Percentiles rank a stretch among this genome's conserved stretches.
These are phyloP conservation scores for Suillus decipiens DNA, from an alignment of 768 basidiomycete genomes.

Conservation along the genomic window DNA sequence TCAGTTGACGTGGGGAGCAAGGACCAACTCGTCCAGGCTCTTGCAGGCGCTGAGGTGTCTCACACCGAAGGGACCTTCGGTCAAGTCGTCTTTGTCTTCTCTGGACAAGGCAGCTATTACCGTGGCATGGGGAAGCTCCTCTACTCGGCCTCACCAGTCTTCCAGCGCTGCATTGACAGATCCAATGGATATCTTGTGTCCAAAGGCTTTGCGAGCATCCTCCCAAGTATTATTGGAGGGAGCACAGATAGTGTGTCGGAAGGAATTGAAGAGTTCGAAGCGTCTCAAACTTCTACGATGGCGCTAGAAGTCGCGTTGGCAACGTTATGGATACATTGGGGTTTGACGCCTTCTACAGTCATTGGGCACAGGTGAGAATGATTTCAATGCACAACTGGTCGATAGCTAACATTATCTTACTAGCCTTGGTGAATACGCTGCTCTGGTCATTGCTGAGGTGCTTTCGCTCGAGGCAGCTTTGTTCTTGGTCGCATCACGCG, in stretches of 20 bases:
- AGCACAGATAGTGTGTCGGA: slow-evolving; percentile 23
- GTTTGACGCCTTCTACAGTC: slow-evolving; percentile 58
- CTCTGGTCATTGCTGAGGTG: slow-evolving; percentile 63
- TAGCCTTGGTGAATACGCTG: slow-evolving; percentile 78
- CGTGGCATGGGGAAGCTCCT: slow-evolving; percentile 60
- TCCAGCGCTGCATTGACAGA: slow-evolving; percentile 54
- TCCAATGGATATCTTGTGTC: slow-evolving; percentile 54
- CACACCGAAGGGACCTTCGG: slow-evolving; percentile 28
- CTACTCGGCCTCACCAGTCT: slow-evolving; percentile 50
- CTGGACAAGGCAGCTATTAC: slow-evolving; percentile 74
- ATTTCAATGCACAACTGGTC: not conserved
- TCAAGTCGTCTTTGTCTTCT: slow-evolving; percentile 66
- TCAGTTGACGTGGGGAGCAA: slow-evolving; percentile 45
- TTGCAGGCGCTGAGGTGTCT: slow-evolving; percentile 39
- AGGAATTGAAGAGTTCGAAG: slow-evolving; percentile 42
- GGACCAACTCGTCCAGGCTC: slow-evolving; percentile 47
- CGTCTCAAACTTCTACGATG: slow-evolving; percentile 56
- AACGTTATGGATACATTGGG: slow-evolving; percentile 70
- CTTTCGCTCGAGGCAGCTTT: slow-evolving; percentile 59
- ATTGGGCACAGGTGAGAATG: slow-evolving; percentile 68
- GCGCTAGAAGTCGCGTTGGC: slow-evolving; percentile 64
- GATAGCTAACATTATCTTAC: slow-evolving; percentile 4
- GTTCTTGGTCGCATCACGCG: slow-evolving; percentile 56
- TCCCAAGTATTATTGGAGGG: slow-evolving; percentile 41
- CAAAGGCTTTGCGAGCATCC: slow-evolving; percentile 53